Evolutionary conservation across 768 basidiomycete species (phyloP).

Genomic region (Tylopilus rubrobrunneus): DNA sequence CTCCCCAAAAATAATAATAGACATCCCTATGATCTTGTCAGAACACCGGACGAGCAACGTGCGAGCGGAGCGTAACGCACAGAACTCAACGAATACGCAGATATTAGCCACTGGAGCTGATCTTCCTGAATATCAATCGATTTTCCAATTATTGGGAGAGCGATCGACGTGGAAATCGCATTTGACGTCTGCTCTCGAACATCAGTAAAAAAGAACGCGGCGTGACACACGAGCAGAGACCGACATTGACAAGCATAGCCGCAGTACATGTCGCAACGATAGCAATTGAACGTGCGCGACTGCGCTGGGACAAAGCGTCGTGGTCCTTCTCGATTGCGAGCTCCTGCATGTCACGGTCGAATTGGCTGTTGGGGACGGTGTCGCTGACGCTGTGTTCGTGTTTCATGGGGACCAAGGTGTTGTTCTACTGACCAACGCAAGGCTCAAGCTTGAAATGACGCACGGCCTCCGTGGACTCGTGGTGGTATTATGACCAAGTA

Average conservation of each 20-base stretch:
- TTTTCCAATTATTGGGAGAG: conserved; percentile 47
- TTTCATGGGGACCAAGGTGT: conserved; percentile 3
- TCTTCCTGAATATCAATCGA: conserved; percentile 49
- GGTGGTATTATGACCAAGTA: neutral
- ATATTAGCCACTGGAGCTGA: too few relatives aligned
- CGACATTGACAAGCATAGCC: conserved; percentile 36
- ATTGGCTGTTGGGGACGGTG: conserved; percentile 8
- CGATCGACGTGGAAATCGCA: conserved; percentile 44
- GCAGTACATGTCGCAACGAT: conserved; percentile 38
- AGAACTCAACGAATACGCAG: conserved; percentile 64
- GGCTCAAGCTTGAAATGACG: neutral
- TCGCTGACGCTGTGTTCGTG: conserved; percentile 2
- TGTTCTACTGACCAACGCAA: neutral
- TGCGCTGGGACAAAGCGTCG: neutral
- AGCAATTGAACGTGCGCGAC: conserved; percentile 19
- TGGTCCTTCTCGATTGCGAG: neutral
- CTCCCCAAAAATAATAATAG: conserved; percentile 72
- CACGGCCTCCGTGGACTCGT: neutral
- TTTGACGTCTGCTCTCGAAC: conserved; percentile 25
- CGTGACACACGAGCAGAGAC: neutral
- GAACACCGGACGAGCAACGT: neutral
- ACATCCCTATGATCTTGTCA: conserved; percentile 55
- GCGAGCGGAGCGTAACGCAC: conserved; percentile 33
- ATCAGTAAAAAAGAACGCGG: conserved; percentile 2
- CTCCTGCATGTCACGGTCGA: neutral